A percentile compares a stretch with the other conserved stretches of the same genome.
Evolutionary conservation across 352 stramenopile species (phyloP).

Genomic region (Phytophthora kernoviae): DNA sequence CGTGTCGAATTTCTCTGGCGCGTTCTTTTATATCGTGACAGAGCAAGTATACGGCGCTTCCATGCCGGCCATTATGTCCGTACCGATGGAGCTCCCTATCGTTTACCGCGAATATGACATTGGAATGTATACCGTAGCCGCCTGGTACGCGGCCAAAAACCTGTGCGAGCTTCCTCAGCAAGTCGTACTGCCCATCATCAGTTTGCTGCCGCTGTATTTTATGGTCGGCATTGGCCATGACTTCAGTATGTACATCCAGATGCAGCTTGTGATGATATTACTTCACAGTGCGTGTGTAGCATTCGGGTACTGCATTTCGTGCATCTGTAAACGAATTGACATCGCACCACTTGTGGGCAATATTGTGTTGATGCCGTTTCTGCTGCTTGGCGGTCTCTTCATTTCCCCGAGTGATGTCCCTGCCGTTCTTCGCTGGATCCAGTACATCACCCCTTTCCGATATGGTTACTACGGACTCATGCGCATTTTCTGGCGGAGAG

Average conservation of each 20-base stretch:
- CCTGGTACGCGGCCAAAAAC: conserved; percentile 66
- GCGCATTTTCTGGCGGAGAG: conserved; percentile 45
- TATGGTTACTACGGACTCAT: conserved; percentile 59
- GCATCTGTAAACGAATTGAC: conserved; percentile 38
- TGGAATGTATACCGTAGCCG: conserved; percentile 43
- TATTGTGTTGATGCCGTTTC: conserved; percentile 44
- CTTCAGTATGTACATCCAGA: conserved; percentile 44
- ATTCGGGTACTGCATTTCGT: conserved; percentile 57
- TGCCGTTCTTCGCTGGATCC: conserved; percentile 47
- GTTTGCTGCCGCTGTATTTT: conserved; percentile 51
- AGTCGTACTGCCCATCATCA: conserved; percentile 48
- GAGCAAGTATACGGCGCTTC: conserved; percentile 50
- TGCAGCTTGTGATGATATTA: conserved; percentile 49
- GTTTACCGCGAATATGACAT: conserved; percentile 54
- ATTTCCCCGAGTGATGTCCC: conserved; percentile 44
- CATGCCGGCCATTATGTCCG: conserved; percentile 45
- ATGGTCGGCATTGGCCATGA: conserved; percentile 50
- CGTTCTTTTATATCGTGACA: conserved; percentile 63
- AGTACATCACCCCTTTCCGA: conserved; percentile 57
- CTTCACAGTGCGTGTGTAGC: conserved; percentile 44
- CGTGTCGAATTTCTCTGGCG: conserved; percentile 55
- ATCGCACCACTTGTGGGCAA: conserved; percentile 46
- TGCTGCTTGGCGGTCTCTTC: conserved; percentile 58
- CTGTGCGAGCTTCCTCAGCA: conserved; percentile 56
- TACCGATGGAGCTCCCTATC: conserved; percentile 59